Percentiles rank a stretch among this genome's conserved stretches.
These are phyloP conservation scores for Aspergillus intermedius DNA, from an alignment of 2,329 filamentous ascomycete species.

Conservation along the genomic window DNA sequence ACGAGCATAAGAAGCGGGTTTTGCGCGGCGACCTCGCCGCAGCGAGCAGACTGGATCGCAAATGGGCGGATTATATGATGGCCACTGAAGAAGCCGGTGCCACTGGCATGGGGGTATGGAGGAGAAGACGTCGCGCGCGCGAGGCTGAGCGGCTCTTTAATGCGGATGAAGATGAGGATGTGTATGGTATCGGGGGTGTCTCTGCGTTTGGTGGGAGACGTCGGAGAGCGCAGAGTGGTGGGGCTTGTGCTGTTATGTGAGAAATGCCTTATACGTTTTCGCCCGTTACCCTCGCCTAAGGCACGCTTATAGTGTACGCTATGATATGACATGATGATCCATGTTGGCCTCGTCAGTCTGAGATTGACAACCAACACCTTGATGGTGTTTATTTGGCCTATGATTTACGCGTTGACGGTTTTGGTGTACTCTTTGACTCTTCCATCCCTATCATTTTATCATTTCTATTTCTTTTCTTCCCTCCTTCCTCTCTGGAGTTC, in stretches of 20 bases:
- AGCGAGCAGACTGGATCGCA: slow-evolving; percentile 73
- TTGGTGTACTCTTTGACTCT: too few species aligned
- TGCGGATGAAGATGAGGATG: slow-evolving; percentile 64
- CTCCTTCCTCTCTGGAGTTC: too few species aligned
- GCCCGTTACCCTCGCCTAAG: background rate
- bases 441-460: too few species aligned
- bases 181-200: slow-evolving; percentile 27
- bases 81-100: slow-evolving; percentile 75
- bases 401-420: background rate
- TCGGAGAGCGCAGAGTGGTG: slow-evolving; percentile 57
- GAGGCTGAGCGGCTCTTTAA: slow-evolving; percentile 76
- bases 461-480: too few species aligned
- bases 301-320: background rate
- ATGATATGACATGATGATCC: slow-evolving; percentile 8
- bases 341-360: background rate
- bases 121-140: slow-evolving; percentile 68
- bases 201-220: slow-evolving; percentile 45
- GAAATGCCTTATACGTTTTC: background rate
- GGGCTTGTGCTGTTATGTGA: slow-evolving; percentile 60
- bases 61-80: slow-evolving; percentile 94
- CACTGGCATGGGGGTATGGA: slow-evolving; percentile 52
- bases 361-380: background rate
- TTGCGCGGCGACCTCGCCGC: slow-evolving; percentile 66
- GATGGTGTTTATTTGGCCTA: background rate
- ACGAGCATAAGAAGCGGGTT: slow-evolving; percentile 86